Evolutionary conservation across 805 yeast species (phyloP), one percentile per base, ranked within the genome.

Genomic region (Candida verbasci): DNA sequence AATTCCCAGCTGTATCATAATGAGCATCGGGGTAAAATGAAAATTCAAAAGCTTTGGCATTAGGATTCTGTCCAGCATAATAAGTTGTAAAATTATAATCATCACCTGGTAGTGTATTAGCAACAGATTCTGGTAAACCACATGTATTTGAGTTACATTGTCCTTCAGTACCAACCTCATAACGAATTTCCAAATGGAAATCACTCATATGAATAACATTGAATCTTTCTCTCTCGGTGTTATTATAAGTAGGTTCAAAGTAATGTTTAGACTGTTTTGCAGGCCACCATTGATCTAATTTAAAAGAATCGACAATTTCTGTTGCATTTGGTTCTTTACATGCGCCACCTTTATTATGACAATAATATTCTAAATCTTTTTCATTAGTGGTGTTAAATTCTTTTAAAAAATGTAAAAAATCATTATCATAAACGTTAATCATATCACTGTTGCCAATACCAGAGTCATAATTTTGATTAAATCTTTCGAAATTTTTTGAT

Each of bases 161-260:
- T 15, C 72, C 72, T 51, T 77, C 83, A 9, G 72, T 53, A 20
- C 81, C 82, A 11, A 74, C 59, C 14, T 63, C 52, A 53, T 72
- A 77, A 42, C 74, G 73, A 36, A 73, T 54, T 50, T 79, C 75
- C 31, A 78, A 55, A 53, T 81, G 88, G 58, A 80, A 76, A 50
- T 81, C 87, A n/a, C 81, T 70, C 25, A 81, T 47, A 46, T 82
- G 88, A 42, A 81, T 60, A 6, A 79, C 86, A 41, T 78, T 76
- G 55, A 79, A 74, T 3, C 68, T 65, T 23, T 23, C 24, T 9
- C 11, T 23, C 40, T 68, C 52, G 12, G 49, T 38, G 28, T 46
- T 44, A 15, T 38, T 39, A 47, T 60, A 63, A 8, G 30, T 42
- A 9, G 70, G 69, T 39, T 60, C 58, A 12, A 35, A 32, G 23